phyloP scores from a whole-genome alignment of 352 stramenopile genomes.

The Ophiocytium majus region DNA sequence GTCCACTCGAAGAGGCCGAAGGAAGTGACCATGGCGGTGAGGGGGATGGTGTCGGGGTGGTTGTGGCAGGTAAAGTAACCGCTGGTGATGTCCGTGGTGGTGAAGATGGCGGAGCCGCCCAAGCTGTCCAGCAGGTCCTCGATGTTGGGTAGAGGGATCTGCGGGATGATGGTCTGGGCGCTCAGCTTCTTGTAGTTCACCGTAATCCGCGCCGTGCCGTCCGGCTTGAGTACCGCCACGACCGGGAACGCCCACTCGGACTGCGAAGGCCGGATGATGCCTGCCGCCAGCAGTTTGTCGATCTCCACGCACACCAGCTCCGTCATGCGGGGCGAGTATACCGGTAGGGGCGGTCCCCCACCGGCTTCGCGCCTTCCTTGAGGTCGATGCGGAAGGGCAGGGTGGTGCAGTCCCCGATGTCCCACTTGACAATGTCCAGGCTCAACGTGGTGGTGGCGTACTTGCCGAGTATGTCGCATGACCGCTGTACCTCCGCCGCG shows the following conservation, averaged over 20 bases:
- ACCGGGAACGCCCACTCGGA: not conserved
- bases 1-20: not conserved
- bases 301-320: not conserved
- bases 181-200: conserved; percentile 16
- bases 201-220: not conserved
- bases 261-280: conserved; percentile 16
- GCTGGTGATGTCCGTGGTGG: not conserved
- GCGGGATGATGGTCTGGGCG: not conserved
- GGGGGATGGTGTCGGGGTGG: not conserved
- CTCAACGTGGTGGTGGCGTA: not conserved
- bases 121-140: not conserved
- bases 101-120: not conserved
- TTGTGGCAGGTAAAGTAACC: not conserved
- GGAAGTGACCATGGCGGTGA: not conserved
- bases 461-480: not conserved
- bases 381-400: not conserved
- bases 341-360: not conserved
- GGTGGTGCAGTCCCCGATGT: not conserved
- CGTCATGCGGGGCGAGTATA: not conserved
- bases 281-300: conserved; percentile 3
- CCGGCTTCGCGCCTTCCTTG: not conserved
- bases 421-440: not conserved
- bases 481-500: not conserved
- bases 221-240: not conserved
- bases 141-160: not conserved